A percentile compares a stretch with the other conserved stretches of the same genome.
Conservation (phyloP, 2,329 filamentous ascomycete genomes). For the Talaromyces atroroseus region DNA sequence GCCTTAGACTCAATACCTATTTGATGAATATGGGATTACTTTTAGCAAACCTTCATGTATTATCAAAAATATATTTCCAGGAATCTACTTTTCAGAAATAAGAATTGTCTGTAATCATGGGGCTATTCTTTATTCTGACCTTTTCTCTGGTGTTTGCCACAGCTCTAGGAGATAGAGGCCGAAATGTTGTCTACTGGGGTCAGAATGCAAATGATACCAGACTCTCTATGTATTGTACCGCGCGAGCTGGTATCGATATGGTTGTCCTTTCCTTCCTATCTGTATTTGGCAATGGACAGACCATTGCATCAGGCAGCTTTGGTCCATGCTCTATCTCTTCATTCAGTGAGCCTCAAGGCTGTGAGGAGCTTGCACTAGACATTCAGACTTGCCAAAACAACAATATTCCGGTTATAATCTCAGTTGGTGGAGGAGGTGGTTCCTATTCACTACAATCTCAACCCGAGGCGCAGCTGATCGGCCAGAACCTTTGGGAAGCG, state of each 20-base stretch:
- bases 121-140: too few relatives aligned
- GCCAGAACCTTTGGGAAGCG: slow-evolving; percentile 37
- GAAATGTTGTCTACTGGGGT: slow-evolving; percentile 12
- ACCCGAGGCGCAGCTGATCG: slow-evolving; percentile 38
- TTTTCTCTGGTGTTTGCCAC: too few relatives aligned
- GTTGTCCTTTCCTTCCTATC: slow-evolving; percentile 44
- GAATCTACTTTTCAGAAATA: too few relatives aligned
- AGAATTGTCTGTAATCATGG: too few relatives aligned
- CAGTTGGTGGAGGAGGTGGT: slow-evolving; percentile 41
- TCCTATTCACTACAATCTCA: slow-evolving; percentile 31
- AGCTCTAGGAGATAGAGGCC: too few relatives aligned
- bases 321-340: background rate
- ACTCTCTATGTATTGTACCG: slow-evolving; percentile 31
- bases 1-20: too few relatives aligned
- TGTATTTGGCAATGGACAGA: slow-evolving; percentile 25
- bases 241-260: slow-evolving; percentile 37
- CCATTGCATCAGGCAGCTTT: slow-evolving; percentile 6
- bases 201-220: slow-evolving; percentile 12
- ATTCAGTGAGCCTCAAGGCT: slow-evolving; percentile 19
- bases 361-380: slow-evolving; percentile 34
- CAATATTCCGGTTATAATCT: slow-evolving; percentile 44
- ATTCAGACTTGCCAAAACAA: slow-evolving; percentile 41
- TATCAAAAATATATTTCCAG: too few relatives aligned
- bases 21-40: too few relatives aligned
- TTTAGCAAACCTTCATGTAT: too few relatives aligned